These are phyloP conservation scores for Rugosomyces carneus DNA, from an alignment of 1,284 basidiomycete species.

Conservation along the genomic window DNA sequence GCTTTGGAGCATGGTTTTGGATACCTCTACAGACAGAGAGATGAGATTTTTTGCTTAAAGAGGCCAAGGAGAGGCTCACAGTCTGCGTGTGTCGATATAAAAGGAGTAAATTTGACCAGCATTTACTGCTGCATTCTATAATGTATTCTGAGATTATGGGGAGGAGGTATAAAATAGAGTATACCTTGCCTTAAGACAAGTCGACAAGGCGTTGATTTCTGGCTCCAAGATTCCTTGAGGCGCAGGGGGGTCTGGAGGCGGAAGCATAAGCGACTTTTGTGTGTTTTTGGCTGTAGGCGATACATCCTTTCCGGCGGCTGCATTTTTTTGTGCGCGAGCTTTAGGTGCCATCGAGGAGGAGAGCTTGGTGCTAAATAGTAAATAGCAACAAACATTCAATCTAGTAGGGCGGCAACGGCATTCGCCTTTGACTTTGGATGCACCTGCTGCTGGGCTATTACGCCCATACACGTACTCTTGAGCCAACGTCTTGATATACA, in stretches of 20 bases:
- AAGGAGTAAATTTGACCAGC: slow-evolving; percentile 66
- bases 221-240: slow-evolving; percentile 49
- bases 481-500: background rate
- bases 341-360: slow-evolving; percentile 23
- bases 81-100: slow-evolving; percentile 52
- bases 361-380: slow-evolving; percentile 4
- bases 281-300: slow-evolving; percentile 8
- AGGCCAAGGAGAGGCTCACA: slow-evolving; percentile 39
- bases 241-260: slow-evolving; percentile 46
- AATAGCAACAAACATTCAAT: slow-evolving; percentile 9
- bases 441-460: too few relatives aligned
- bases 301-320: slow-evolving; percentile 13
- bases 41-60: background rate
- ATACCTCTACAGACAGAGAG: slow-evolving; percentile 37
- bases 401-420: background rate
- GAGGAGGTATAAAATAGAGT: background rate
- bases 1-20: slow-evolving; percentile 50
- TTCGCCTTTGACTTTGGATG: too few relatives aligned
- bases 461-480: background rate
- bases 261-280: slow-evolving; percentile 41
- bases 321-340: slow-evolving; percentile 18
- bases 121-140: slow-evolving; percentile 59
- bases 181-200: slow-evolving; percentile 47
- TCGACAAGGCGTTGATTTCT: slow-evolving; percentile 52
- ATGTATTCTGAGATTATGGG: slow-evolving; percentile 2